Percentiles rank a stretch among this genome's conserved stretches.
These are phyloP conservation scores for Onygenales sp. DNA, from an alignment of 2,329 filamentous ascomycete species.

Conservation along the genomic window DNA sequence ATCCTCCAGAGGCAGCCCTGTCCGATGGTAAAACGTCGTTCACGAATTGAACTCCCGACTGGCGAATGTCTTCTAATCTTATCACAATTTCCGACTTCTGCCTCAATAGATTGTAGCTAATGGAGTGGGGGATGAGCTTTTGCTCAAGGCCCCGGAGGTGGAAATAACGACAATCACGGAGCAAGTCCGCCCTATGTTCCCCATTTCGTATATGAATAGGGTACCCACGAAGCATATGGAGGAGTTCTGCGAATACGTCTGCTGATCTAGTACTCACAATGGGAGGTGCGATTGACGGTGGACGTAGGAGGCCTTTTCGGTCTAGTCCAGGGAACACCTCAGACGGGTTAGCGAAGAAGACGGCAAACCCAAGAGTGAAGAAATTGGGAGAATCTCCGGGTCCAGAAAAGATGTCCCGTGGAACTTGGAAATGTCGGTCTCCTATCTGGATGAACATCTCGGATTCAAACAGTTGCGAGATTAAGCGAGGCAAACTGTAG, in stretches of 20 bases:
- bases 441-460: slow-evolving; percentile 90
- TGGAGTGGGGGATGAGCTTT: slow-evolving; percentile 65
- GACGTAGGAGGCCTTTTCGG: slow-evolving; percentile 67
- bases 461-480: slow-evolving; percentile 82
- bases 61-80: slow-evolving; percentile 76
- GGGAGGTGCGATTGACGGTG: slow-evolving; percentile 76
- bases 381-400: slow-evolving; percentile 93
- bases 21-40: slow-evolving; percentile 33
- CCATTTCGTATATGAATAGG: slow-evolving; percentile 67
- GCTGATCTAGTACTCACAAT: slow-evolving; percentile 70
- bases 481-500: slow-evolving; percentile 79
- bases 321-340: slow-evolving; percentile 82
- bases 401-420: slow-evolving; percentile 72
- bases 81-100: slow-evolving; percentile 66
- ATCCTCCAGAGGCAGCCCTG: slow-evolving; percentile 31
- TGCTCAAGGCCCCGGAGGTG: slow-evolving; percentile 89
- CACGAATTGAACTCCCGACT: slow-evolving; percentile 65
- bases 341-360: slow-evolving; percentile 72
- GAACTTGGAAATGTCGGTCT: slow-evolving; percentile 77
- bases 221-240: slow-evolving; percentile 77
- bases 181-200: slow-evolving; percentile 63
- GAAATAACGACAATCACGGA: slow-evolving; percentile 85
- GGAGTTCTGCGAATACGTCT: slow-evolving; percentile 73
- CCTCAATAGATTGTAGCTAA: slow-evolving; percentile 64
- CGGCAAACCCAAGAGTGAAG: slow-evolving; percentile 81